These are phyloP conservation scores for Salix purpurea DNA, from an alignment of 345 rosid species.

Conservation along the genomic window DNA sequence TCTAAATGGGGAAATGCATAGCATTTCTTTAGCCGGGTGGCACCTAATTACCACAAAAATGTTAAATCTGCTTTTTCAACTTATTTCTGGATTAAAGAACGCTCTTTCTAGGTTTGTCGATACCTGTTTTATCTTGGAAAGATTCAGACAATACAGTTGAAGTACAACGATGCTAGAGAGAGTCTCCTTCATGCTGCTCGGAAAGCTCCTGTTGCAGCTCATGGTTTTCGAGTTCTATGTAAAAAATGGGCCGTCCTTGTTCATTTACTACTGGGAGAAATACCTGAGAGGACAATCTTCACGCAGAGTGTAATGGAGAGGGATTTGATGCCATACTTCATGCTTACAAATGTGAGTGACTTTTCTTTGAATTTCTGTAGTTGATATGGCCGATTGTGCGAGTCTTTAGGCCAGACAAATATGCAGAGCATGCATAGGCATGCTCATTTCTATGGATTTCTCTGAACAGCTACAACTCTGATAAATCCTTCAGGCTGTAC, in stretches of 20 bases:
- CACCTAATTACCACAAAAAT: neutral
- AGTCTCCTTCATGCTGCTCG: slow-evolving; percentile 81
- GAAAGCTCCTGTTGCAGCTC: slow-evolving; percentile 73
- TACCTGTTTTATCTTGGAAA: slow-evolving; percentile 81
- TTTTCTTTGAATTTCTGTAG: neutral
- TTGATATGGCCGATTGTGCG: neutral
- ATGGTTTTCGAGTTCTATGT: slow-evolving; percentile 67
- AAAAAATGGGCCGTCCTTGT: slow-evolving; percentile 82
- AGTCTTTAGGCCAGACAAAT: too few species aligned
- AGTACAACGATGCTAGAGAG: slow-evolving; percentile 82
- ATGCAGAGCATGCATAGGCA: too few species aligned
- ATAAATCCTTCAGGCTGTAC: slow-evolving; percentile 53
- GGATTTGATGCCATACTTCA: slow-evolving; percentile 73
- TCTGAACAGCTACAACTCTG: neutral
- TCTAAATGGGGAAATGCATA: neutral
- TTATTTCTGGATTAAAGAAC: neutral
- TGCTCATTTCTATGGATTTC: neutral
- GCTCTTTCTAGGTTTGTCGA: slow-evolving; percentile 61
- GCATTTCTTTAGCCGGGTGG: neutral
- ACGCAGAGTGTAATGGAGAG: slow-evolving; percentile 84
- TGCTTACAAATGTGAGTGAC: slow-evolving; percentile 71
- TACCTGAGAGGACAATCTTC: slow-evolving; percentile 74
- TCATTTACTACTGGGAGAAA: slow-evolving; percentile 70
- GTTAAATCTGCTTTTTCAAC: neutral
- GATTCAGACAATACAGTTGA: slow-evolving; percentile 75